phyloP scores from a whole-genome alignment of 2,329 filamentous ascomycete species.

The Dothideomycetes sp. region DNA sequence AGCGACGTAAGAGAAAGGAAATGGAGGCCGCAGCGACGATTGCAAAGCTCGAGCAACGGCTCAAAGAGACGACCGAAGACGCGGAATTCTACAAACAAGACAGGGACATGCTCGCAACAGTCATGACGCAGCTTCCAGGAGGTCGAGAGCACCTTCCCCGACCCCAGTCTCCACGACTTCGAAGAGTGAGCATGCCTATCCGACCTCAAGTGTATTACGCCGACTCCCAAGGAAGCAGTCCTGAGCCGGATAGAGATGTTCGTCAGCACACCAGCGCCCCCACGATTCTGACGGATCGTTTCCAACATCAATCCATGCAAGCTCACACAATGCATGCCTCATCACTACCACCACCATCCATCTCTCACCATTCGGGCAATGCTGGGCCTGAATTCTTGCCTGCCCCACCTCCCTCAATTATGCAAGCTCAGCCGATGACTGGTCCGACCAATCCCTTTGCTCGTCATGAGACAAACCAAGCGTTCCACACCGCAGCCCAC shows the following conservation, averaged over 20 bases:
- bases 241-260: constrained; percentile 12
- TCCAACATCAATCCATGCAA: constrained; percentile 2
- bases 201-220: not conserved
- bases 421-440: constrained; percentile 27
- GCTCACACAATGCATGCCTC: constrained; percentile 3
- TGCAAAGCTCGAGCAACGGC: constrained; percentile 57
- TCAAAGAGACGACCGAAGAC: constrained; percentile 59
- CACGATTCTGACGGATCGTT: not conserved
- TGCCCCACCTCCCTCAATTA: constrained; percentile 16
- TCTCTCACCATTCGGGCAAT: not conserved
- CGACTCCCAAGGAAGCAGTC: constrained; percentile 3
- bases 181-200: constrained; percentile 14
- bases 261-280: constrained; percentile 10
- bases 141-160: constrained; percentile 37
- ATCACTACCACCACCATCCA: constrained; percentile 1
- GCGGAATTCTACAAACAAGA: constrained; percentile 66
- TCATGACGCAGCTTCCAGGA: constrained; percentile 52
- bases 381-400: not conserved
- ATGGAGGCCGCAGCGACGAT: constrained; percentile 61
- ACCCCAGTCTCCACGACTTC: constrained; percentile 33
- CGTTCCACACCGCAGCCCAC: too few species aligned
- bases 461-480: constrained; percentile 16
- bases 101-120: constrained; percentile 60
- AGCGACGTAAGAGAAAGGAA: constrained; percentile 74
- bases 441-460: constrained; percentile 27